Conservation (phyloP, 2,329 filamentous ascomycete genomes). For the Zalaria obscura region DNA sequence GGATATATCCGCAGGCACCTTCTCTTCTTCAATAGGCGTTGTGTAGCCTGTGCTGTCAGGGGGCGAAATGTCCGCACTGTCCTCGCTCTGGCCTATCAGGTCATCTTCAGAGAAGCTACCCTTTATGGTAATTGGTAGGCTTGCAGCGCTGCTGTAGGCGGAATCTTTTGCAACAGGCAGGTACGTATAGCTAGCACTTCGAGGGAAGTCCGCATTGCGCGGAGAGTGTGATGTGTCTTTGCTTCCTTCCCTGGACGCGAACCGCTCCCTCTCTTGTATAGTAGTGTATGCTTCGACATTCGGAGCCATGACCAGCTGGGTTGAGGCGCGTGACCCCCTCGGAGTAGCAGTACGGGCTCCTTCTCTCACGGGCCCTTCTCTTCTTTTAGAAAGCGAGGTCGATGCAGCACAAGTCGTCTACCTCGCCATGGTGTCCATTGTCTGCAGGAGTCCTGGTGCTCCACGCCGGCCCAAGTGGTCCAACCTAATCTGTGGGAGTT, state of each 20-base stretch:
- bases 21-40: constrained; percentile 24
- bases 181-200: constrained; percentile 45
- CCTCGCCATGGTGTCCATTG: not conserved
- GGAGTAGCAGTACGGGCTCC: no score
- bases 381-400: no score
- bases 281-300: no score
- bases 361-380: no score
- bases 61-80: constrained; percentile 17
- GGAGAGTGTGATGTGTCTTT: not conserved
- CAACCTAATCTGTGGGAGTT: not conserved
- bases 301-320: no score
- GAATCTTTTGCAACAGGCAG: constrained; percentile 27
- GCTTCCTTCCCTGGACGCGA: not conserved
- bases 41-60: constrained; percentile 29
- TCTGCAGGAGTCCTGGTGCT: not conserved
- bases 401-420: not conserved
- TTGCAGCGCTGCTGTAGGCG: constrained; percentile 8
- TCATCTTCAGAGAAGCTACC: constrained; percentile 36
- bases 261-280: not conserved
- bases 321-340: no score
- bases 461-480: not conserved
- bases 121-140: constrained; percentile 24
- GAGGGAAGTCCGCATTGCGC: constrained; percentile 23
- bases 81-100: constrained; percentile 20
- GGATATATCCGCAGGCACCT: constrained; percentile 15